phyloP scores from a whole-genome alignment of 2,329 filamentous ascomycete genomes.

The Pseudocercospora musae region DNA sequence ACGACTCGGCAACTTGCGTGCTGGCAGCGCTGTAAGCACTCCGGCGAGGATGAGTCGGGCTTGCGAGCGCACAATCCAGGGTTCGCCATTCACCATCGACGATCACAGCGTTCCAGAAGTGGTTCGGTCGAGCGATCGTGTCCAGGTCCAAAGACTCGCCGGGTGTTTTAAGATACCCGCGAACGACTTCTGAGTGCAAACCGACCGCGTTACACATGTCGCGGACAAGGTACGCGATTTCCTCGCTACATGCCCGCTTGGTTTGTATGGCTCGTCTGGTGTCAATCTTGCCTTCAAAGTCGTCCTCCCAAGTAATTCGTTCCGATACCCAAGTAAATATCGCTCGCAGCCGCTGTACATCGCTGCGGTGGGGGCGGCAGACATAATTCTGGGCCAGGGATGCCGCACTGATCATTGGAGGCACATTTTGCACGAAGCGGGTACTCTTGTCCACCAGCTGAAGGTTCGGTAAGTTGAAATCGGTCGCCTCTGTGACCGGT shows the following conservation, averaged over 20 bases:
- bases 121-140: constrained; percentile 81
- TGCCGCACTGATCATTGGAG: constrained; percentile 75
- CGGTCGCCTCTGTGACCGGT: constrained; percentile 75
- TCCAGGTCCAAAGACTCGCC: constrained; percentile 79
- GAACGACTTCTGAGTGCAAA: constrained; percentile 79
- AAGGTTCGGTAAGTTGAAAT: constrained; percentile 70
- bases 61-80: constrained; percentile 89
- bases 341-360: constrained; percentile 85
- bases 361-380: constrained; percentile 88
- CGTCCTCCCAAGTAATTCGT: constrained; percentile 91
- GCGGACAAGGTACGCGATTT: constrained; percentile 81
- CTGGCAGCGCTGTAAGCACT: constrained; percentile 70
- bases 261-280: constrained; percentile 78
- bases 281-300: constrained; percentile 81
- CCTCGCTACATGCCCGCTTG: constrained; percentile 79
- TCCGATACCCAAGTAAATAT: constrained; percentile 99
- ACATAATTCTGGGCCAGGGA: constrained; percentile 87
- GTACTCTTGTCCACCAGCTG: constrained; percentile 92
- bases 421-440: constrained; percentile 75
- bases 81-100: constrained; percentile 95
- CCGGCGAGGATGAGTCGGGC: constrained; percentile 82
- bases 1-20: constrained; percentile 70
- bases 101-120: constrained; percentile 96
- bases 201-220: constrained; percentile 94
- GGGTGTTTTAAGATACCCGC: constrained; percentile 85